Evolutionary conservation across 176 grass and related monocot genomes (phyloP), one percentile per base, ranked within the genome.

Genomic region (Stipa capillata): DNA sequence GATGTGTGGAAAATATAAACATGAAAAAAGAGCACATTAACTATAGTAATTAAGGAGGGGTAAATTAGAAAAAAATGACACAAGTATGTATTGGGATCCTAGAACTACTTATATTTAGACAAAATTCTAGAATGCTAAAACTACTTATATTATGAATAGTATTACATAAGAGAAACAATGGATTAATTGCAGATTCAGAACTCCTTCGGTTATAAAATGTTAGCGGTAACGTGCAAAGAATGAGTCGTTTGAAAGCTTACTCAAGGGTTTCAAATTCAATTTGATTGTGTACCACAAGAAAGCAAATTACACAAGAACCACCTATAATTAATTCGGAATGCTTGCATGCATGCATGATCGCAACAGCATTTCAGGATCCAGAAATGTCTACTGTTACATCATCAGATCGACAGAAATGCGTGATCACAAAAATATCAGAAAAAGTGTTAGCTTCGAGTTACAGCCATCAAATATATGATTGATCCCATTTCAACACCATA

Each of bases 161-260:
- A 2, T 40, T 23, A 20, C 62, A 65, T 37, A 0, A 13, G 56
- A 60, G 21, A 20, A 21, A 0, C 20, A 43, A 20, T 52, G 16
- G 15, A 31, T 28, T 21, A 17, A 17, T 17, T 47, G 56, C 39
- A 36, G 45, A 72, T 15, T 50, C 31, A 16, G 11, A 17, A 39
- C 12, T 29, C 48, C 37, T 56, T 44, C 47, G 10, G 39, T 55
- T 65, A 55, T 27, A 44, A 82, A 74, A 70, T 54, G 55, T 16
- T 55, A 11, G 41, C 11, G 4, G 45, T 83, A 78, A 45, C 73
- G 79, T 87, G 65, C 73, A 83, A 54, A 65, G 65, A 66, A 81
- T 58, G 16, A 14, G 6, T 36, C 28, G 47, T 29, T 31, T 54
- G 33, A 23, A 37, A 72, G 79, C 28, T 56, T 65, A 78, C 45